Evolutionary conservation across 2,329 filamentous ascomycete species (phyloP).

Genomic region (Alternaria sp.): DNA sequence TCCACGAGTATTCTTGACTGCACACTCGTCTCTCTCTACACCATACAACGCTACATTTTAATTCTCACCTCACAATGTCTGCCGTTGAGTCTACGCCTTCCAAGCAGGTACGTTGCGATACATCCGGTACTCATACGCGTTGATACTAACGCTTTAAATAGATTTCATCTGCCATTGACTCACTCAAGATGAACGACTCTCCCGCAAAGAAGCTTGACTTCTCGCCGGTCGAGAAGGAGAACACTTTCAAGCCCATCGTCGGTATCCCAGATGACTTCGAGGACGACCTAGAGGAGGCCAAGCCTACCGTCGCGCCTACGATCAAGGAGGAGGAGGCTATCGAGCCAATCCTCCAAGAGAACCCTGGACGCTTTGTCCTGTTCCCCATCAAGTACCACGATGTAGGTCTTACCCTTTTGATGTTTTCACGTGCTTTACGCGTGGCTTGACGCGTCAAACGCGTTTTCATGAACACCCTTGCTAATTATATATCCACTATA

Average conservation of each 20-base stretch:
- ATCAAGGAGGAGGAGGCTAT: conserved; percentile 74
- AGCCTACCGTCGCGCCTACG: conserved; percentile 61
- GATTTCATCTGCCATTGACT: conserved; percentile 86
- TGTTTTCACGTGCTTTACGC: conserved; percentile 48
- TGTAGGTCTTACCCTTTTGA: conserved; percentile 65
- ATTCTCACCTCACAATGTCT: conserved; percentile 68
- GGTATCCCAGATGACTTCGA: conserved; percentile 57
- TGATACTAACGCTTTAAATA: conserved; percentile 58
- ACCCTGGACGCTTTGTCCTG: conserved; percentile 93
- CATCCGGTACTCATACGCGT: conserved; percentile 32
- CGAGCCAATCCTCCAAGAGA: conserved; percentile 94
- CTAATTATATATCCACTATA: conserved; percentile 55
- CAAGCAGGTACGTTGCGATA: conserved; percentile 67
- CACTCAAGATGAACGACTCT: conserved; percentile 86
- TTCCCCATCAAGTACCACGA: conserved; percentile 99
- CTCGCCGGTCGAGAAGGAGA: conserved; percentile 78
- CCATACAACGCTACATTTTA: conserved; percentile 15
- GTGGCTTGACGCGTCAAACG: conserved; percentile 68
- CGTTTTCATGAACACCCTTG: conserved; percentile 15
- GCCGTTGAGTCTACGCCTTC: conserved; percentile 74
- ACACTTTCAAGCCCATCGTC: conserved; percentile 68
- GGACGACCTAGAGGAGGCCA: conserved; percentile 53
- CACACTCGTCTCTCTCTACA: conserved; percentile 22
- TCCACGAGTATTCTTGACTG: conserved; percentile 28
- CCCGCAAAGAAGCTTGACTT: conserved; percentile 91